Evolutionary conservation across 345 rosid species (phyloP).

Genomic region (Salix purpurea): DNA sequence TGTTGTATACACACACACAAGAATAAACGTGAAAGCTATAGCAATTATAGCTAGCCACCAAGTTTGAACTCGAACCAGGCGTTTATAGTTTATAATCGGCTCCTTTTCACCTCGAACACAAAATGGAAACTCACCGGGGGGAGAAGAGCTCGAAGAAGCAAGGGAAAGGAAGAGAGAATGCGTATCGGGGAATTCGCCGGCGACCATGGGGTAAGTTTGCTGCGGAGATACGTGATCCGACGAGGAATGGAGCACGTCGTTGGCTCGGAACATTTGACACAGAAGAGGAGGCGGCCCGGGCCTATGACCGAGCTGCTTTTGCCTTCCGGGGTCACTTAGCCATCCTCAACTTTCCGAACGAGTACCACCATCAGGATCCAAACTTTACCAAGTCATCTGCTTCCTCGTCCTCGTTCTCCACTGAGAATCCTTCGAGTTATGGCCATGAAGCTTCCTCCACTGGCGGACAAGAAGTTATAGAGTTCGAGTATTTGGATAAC

Average conservation of each 20-base stretch:
- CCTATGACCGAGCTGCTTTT: conserved; percentile 29
- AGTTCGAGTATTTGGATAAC: conserved; percentile 72
- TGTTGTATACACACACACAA: too few species aligned
- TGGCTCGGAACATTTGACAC: conserved; percentile 47
- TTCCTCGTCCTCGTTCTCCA: conserved; percentile 9
- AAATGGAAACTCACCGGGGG: conserved; percentile 21
- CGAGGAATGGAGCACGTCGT: conserved; percentile 55
- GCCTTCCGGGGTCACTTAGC: conserved; percentile 27
- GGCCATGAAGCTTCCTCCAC: conserved; percentile 20
- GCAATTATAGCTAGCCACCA: neutral
- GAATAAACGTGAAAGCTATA: too few species aligned
- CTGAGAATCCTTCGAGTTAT: neutral
- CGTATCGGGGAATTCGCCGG: conserved; percentile 63
- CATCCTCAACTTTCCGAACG: conserved; percentile 31
- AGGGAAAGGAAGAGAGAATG: conserved; percentile 27
- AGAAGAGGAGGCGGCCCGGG: conserved; percentile 28
- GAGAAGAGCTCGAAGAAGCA: conserved; percentile 1
- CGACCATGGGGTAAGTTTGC: conserved; percentile 86
- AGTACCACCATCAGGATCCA: conserved; percentile 1
- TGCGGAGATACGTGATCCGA: conserved; percentile 77
- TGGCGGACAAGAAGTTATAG: conserved; percentile 40
- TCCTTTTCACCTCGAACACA: neutral
- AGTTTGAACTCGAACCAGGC: conserved; percentile 2
- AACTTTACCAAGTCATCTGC: neutral
- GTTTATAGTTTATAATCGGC: neutral